Conservation (phyloP, 371 early-diverging fungal species). For the Rhizopus sp. region DNA sequence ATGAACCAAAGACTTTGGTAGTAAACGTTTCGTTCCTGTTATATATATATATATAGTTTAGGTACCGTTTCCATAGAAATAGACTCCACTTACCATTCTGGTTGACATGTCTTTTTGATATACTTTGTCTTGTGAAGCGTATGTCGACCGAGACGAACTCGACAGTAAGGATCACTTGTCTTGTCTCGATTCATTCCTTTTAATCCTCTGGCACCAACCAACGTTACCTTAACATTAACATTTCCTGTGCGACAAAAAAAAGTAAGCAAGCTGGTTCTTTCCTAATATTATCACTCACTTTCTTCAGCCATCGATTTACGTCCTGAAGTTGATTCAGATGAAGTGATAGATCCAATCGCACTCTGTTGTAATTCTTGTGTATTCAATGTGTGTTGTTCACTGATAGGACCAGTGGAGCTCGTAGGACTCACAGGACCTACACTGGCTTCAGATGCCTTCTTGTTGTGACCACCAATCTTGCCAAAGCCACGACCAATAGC, state of each 20-base stretch:
- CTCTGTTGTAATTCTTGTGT: not conserved
- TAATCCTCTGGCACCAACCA: slow-evolving; percentile 48
- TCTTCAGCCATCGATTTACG: slow-evolving; percentile 21
- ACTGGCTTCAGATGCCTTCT: slow-evolving; percentile 10
- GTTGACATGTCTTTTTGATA: slow-evolving; percentile 66
- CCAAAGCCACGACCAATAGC: slow-evolving; percentile 29
- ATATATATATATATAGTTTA: not conserved
- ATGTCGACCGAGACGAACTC: slow-evolving; percentile 49
- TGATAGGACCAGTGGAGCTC: not conserved
- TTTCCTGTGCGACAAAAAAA: slow-evolving; percentile 8
- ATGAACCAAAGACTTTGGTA: slow-evolving; percentile 32
- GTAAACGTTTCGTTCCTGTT: slow-evolving; percentile 33
- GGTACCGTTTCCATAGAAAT: not conserved
- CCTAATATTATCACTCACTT: slow-evolving; percentile 6
- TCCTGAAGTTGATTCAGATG: slow-evolving; percentile 7
- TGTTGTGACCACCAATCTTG: slow-evolving; percentile 19
- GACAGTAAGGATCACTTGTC: slow-evolving; percentile 50
- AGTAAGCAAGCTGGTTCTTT: not conserved
- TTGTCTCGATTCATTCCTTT: slow-evolving; percentile 45
- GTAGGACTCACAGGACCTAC: not conserved
- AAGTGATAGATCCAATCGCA: slow-evolving; percentile 3
- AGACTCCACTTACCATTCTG: slow-evolving; percentile 47
- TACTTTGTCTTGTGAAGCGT: slow-evolving; percentile 68
- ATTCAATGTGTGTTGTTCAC: not conserved
- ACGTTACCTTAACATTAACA: slow-evolving; percentile 39